Conservation (phyloP, 2,329 filamentous ascomycete species). For the Arthrobotrys iridis region DNA sequence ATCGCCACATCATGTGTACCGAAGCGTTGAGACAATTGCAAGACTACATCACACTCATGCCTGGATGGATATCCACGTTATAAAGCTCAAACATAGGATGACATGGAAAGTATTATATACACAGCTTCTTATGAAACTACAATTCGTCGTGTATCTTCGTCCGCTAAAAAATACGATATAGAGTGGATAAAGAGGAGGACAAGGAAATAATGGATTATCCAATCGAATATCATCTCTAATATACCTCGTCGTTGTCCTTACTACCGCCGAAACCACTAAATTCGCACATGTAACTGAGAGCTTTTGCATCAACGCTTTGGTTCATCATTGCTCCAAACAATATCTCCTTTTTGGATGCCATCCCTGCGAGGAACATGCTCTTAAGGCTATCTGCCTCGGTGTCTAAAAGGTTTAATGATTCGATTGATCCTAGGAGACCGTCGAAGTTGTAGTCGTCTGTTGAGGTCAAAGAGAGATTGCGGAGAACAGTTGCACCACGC, state of each 20-base stretch:
- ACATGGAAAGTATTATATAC: neutral
- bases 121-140: neutral
- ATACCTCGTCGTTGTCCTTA: conserved; percentile 33
- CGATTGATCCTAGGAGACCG: conserved; percentile 65
- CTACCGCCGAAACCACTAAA: conserved; percentile 35
- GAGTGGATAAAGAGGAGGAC: neutral
- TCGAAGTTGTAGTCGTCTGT: conserved; percentile 52
- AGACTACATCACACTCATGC: too few species aligned
- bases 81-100: too few species aligned
- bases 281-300: conserved; percentile 44
- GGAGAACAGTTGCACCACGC: conserved; percentile 74
- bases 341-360: conserved; percentile 74
- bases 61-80: too few species aligned
- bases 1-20: too few species aligned
- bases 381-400: conserved; percentile 62
- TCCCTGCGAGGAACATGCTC: conserved; percentile 68
- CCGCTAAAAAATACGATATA: neutral
- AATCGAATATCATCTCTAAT: neutral
- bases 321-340: conserved; percentile 73
- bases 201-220: neutral
- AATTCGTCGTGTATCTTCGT: neutral
- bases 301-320: conserved; percentile 45
- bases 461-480: conserved; percentile 74
- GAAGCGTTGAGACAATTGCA: too few species aligned
- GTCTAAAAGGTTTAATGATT: conserved; percentile 39